Percentiles rank a stretch among this genome's conserved stretches.
These are phyloP conservation scores for Nakataea oryzae DNA, from an alignment of 2,329 filamentous ascomycete species.

Conservation along the genomic window DNA sequence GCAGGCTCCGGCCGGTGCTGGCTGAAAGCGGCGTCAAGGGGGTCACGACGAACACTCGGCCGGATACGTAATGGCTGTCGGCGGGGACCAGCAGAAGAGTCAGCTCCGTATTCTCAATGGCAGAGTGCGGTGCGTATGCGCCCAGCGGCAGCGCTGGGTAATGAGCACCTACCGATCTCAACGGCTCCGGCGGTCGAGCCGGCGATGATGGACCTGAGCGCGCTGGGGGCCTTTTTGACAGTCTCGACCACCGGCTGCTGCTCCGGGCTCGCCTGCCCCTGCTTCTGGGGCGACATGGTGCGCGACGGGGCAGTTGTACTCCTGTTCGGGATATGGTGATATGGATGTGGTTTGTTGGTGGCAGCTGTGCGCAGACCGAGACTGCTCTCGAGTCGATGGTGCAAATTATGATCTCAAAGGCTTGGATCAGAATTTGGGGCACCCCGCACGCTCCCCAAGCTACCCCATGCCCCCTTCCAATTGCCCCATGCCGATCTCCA, in stretches of 20 bases:
- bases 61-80: conserved; percentile 82
- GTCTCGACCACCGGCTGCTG: conserved; percentile 3
- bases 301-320: not conserved
- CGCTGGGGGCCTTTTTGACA: conserved; percentile 53
- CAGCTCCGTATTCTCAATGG: no score
- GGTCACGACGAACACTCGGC: conserved; percentile 64
- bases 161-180: conserved; percentile 60
- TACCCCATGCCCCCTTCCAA: no score
- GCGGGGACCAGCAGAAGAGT: not conserved
- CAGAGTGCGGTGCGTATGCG: no score
- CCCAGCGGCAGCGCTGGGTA: no score
- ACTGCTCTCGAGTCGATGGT: not conserved
- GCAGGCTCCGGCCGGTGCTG: not conserved
- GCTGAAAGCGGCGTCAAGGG: no score
- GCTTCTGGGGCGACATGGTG: conserved; percentile 1
- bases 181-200: conserved; percentile 89
- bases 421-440: no score
- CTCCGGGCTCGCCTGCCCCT: not conserved
- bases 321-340: not conserved
- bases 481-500: no score
- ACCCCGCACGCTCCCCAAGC: no score
- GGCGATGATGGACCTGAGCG: conserved; percentile 80
- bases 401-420: no score
- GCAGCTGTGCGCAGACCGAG: not conserved
- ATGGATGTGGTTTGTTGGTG: not conserved